Evolutionary conservation across 2,329 filamentous ascomycete species (phyloP).

Genomic region (Alternaria novae-zelandiae): DNA sequence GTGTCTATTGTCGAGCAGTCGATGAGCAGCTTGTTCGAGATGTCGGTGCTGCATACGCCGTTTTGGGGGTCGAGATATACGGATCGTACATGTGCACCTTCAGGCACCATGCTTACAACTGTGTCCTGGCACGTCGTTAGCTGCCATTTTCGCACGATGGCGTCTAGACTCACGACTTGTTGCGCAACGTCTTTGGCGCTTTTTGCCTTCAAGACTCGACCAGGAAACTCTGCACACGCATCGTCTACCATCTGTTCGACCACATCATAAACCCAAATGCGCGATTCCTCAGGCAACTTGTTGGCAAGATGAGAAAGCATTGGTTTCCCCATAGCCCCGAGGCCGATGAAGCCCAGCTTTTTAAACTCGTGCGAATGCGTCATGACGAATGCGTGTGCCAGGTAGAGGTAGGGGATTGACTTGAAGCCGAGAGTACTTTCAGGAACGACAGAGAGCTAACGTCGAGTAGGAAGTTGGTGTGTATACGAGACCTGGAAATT

Average conservation of each 20-base stretch:
- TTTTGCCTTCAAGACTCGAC: constrained; percentile 47
- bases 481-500: neutral
- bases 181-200: constrained; percentile 59
- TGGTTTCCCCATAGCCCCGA: constrained; percentile 63
- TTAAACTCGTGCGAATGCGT: constrained; percentile 24
- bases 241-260: constrained; percentile 52
- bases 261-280: constrained; percentile 59
- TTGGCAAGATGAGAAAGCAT: constrained; percentile 60
- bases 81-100: constrained; percentile 58
- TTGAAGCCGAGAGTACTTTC: neutral
- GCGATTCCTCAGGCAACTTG: constrained; percentile 53
- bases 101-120: constrained; percentile 62
- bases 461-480: neutral
- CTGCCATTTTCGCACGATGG: neutral
- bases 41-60: constrained; percentile 52
- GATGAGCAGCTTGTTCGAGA: constrained; percentile 56
- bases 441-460: neutral
- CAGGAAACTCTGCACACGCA: constrained; percentile 50
- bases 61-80: constrained; percentile 57
- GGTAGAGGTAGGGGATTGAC: neutral
- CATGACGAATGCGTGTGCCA: constrained; percentile 21
- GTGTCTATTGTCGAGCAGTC: constrained; percentile 65
- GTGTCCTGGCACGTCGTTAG: constrained; percentile 49
- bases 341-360: constrained; percentile 59
- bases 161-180: constrained; percentile 51